These are phyloP conservation scores for Colletotrichum paranaense DNA, from an alignment of 2,329 filamentous ascomycete species.

Conservation along the genomic window DNA sequence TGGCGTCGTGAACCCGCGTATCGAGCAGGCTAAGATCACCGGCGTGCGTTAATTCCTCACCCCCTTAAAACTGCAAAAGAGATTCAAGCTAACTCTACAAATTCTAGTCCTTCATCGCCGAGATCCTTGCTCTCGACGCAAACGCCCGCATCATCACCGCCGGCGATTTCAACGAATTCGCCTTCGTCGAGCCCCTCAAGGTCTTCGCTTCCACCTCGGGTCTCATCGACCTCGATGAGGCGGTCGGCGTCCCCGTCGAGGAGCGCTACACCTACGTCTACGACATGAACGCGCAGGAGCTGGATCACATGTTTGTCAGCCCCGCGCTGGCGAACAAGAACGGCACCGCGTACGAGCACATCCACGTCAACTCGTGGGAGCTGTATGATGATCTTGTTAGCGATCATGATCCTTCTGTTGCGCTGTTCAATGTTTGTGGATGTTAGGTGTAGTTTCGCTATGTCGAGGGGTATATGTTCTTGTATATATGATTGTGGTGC, in stretches of 20 bases:
- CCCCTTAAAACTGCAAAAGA: not conserved
- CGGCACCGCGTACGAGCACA: slow-evolving; percentile 67
- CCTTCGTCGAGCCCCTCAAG: slow-evolving; percentile 69
- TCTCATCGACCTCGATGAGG: slow-evolving; percentile 72
- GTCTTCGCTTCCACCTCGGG: slow-evolving; percentile 64
- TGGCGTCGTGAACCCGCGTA: slow-evolving; percentile 67
- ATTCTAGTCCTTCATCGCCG: slow-evolving; percentile 61
- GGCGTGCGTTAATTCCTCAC: slow-evolving; percentile 53
- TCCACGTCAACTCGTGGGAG: slow-evolving; percentile 79
- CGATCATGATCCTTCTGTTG: slow-evolving; percentile 78
- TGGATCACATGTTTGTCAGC: slow-evolving; percentile 78
- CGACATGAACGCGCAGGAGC: slow-evolving; percentile 75
- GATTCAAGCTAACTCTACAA: slow-evolving; percentile 25
- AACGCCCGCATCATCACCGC: slow-evolving; percentile 69
- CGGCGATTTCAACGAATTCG: slow-evolving; percentile 81
- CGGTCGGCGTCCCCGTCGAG: slow-evolving; percentile 57
- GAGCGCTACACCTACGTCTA: slow-evolving; percentile 80
- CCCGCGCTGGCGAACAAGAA: slow-evolving; percentile 55
- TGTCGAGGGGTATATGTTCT: no score
- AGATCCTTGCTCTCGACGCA: slow-evolving; percentile 67
- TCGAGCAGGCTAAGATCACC: slow-evolving; percentile 67
- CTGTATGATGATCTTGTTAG: slow-evolving; percentile 65
- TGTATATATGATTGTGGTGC: not conserved
- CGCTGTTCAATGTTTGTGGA: slow-evolving; percentile 69
- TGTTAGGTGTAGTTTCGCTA: slow-evolving; percentile 26